Evolutionary conservation across 2,329 filamentous ascomycete species (phyloP).

Genomic region (Neurospora sp.): DNA sequence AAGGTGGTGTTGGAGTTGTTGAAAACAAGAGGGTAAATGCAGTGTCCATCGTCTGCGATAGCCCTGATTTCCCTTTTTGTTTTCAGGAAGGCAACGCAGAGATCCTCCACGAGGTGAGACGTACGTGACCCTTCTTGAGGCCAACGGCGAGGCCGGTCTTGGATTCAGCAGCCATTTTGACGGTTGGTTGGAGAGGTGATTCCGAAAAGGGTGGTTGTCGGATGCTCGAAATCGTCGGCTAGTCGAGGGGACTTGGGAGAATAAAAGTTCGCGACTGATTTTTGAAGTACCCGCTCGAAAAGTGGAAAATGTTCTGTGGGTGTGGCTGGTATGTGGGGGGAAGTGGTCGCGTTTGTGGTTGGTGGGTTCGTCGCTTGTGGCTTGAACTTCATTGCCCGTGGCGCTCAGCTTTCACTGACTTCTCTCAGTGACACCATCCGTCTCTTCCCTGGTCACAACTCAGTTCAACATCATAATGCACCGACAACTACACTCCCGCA

Average conservation of each 20-base stretch:
- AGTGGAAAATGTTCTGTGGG: constrained; percentile 9
- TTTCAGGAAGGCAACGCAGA: constrained; percentile 38
- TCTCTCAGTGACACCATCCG: not conserved
- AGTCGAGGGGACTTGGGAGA: constrained; percentile 3
- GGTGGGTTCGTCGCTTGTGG: not conserved
- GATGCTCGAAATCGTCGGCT: constrained; percentile 10
- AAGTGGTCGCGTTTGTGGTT: not conserved
- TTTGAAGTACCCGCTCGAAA: not conserved
- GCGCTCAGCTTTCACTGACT: not conserved
- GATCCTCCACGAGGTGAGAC: constrained; percentile 71
- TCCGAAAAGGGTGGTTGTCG: constrained; percentile 8
- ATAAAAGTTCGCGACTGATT: constrained; percentile 8
- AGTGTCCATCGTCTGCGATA: constrained; percentile 49
- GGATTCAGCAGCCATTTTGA: constrained; percentile 50
- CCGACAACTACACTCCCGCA: not conserved
- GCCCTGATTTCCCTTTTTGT: constrained; percentile 13
- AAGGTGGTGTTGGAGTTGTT: not conserved
- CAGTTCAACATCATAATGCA: not conserved
- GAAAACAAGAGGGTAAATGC: constrained; percentile 19
- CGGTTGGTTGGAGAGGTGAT: constrained; percentile 19
- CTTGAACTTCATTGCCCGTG: not conserved
- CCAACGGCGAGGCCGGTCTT: constrained; percentile 51
- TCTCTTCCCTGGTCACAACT: not conserved
- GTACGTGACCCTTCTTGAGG: constrained; percentile 56
- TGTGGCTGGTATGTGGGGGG: constrained; percentile 5